Conservation (phyloP, 2,329 filamentous ascomycete species). For the Phialophora tarda region DNA sequence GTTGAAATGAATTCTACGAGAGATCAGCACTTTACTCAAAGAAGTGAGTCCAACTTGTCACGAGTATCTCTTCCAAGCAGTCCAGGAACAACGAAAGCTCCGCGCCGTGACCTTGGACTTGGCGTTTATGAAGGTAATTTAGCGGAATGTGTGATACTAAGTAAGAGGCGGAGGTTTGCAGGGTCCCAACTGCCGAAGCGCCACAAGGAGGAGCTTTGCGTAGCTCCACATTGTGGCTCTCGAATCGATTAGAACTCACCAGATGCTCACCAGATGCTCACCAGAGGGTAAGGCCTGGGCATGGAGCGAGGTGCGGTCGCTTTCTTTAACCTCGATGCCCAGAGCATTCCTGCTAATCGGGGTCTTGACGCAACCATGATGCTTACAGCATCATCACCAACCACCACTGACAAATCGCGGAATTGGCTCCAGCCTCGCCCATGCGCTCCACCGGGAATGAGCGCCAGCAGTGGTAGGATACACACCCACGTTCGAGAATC, state of each 20-base stretch:
- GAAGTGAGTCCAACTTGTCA: background rate
- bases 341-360: background rate
- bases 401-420: constrained; percentile 22
- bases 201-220: background rate
- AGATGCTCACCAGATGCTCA: background rate
- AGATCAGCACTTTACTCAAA: background rate
- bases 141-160: background rate
- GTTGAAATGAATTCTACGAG: background rate
- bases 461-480: background rate
- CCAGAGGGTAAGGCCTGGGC: background rate
- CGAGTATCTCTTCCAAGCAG: background rate
- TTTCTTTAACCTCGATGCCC: background rate
- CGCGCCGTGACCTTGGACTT: background rate
- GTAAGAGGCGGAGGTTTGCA: background rate
- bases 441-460: background rate
- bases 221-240: constrained; percentile 19
- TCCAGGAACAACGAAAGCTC: background rate
- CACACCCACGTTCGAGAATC: constrained; percentile 1
- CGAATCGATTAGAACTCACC: background rate
- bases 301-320: background rate
- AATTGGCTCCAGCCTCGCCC: constrained; percentile 14
- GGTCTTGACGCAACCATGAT: background rate
- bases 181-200: constrained; percentile 11
- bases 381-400: constrained; percentile 19
- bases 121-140: background rate